Conservation (phyloP, 345 rosid genomes). For the Pseudoturritis turrita region DNA sequence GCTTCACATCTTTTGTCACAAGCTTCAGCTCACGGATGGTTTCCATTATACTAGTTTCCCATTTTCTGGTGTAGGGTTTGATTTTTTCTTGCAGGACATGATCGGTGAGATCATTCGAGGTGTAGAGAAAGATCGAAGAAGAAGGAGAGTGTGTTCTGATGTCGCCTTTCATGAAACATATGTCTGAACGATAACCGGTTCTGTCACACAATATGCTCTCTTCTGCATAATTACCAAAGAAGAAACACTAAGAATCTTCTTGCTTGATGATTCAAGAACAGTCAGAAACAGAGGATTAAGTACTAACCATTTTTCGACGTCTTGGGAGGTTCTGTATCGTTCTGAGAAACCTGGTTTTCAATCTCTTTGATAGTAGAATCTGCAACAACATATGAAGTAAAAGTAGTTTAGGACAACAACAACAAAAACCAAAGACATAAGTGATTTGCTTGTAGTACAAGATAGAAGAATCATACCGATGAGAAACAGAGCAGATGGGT, state of each 20-base stretch:
- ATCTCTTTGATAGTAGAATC: constrained; percentile 25
- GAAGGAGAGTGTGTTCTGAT: constrained; percentile 63
- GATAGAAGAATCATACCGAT: constrained; percentile 16
- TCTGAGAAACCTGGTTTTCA: neutral
- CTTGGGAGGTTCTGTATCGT: neutral
- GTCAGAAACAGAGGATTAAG: neutral
- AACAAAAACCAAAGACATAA: neutral
- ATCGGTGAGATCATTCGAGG: constrained; percentile 15
- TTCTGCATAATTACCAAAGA: constrained; percentile 10
- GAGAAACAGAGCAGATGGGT: constrained; percentile 26
- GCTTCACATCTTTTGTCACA: constrained; percentile 29
- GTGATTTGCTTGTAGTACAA: constrained; percentile 11
- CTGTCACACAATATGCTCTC: constrained; percentile 57
- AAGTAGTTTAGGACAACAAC: neutral
- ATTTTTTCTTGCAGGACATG: constrained; percentile 39
- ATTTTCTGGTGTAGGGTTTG: constrained; percentile 80
- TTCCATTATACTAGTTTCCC: constrained; percentile 75
- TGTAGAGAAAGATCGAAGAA: constrained; percentile 56
- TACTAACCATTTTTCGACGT: constrained; percentile 18
- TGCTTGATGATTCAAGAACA: neutral
- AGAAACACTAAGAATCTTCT: neutral
- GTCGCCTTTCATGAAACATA: constrained; percentile 79
- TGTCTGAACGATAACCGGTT: constrained; percentile 55
- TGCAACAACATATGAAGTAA: neutral
- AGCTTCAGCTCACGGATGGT: constrained; percentile 58